A percentile compares a stretch with the other conserved stretches of the same genome.
Evolutionary conservation across 2,329 filamentous ascomycete species (phyloP).

Genomic region (Chaetomiaceae sp.): DNA sequence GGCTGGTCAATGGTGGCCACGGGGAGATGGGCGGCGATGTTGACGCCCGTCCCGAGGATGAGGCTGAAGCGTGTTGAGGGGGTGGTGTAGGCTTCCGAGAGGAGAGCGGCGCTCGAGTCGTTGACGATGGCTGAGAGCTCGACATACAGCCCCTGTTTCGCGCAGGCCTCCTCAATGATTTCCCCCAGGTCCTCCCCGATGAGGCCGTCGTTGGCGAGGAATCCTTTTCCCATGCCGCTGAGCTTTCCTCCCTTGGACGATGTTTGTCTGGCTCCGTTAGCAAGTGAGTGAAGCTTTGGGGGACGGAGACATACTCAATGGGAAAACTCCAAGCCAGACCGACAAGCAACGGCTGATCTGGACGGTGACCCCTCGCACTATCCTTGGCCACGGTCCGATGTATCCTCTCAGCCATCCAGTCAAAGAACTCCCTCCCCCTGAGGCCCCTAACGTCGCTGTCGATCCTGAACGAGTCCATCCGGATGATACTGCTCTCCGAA

Average conservation of each 20-base stretch:
- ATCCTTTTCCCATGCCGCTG: conserved; percentile 62
- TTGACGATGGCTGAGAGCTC: conserved; percentile 60
- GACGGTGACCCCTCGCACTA: conserved; percentile 34
- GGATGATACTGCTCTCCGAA: conserved; percentile 48
- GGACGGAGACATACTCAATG: conserved; percentile 52
- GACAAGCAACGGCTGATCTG: conserved; percentile 48
- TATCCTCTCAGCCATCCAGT: conserved; percentile 63
- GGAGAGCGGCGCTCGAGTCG: conserved; percentile 61
- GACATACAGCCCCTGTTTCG: conserved; percentile 47
- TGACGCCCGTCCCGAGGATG: conserved; percentile 64
- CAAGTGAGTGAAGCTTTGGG: neutral
- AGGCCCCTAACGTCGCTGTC: conserved; percentile 51
- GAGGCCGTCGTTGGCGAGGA: conserved; percentile 54
- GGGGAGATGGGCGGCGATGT: conserved; percentile 61
- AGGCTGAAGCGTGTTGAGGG: conserved; percentile 58
- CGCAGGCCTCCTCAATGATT: conserved; percentile 53
- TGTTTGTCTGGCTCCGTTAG: conserved; percentile 49
- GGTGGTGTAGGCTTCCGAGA: conserved; percentile 59
- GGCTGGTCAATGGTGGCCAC: conserved; percentile 48
- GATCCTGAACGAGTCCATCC: conserved; percentile 54
- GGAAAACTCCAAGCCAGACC: conserved; percentile 67
- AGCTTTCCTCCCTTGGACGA: conserved; percentile 57
- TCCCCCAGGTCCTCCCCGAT: conserved; percentile 57
- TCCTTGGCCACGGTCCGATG: conserved; percentile 50
- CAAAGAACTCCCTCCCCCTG: conserved; percentile 57